Evolutionary conservation across 2,329 filamentous ascomycete species (phyloP), one percentile per base, ranked within the genome.

Genomic region (Hirsutella thompsonii): DNA sequence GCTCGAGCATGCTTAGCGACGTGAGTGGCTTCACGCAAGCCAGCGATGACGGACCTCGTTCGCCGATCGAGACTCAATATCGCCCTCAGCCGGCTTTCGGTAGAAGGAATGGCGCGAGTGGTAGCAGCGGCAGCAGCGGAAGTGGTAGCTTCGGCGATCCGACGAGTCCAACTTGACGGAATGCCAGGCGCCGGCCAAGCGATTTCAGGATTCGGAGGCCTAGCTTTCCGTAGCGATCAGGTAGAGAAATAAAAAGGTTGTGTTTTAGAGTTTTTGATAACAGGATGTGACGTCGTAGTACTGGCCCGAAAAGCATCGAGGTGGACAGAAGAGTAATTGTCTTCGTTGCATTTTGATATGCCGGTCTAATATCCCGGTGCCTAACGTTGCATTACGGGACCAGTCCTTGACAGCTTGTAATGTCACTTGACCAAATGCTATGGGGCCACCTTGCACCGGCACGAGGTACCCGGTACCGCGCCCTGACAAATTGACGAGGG

Each of bases 11-110:
- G 77, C 69, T 81, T 2, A 80, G 76, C 51, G 72, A 79, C 50
- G 63, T 81, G 3, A 79, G 75, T n/a, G 76, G 76, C 18, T 79
- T 81, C 50, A 81, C 77, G 8, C 74, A 80, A 58, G 75, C 70
- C 14, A 78, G 71, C 49, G 66, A 64, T 37, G 73, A 70, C 36
- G 72, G 72, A 19, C 44, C 52, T n/a, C 47, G 44, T 23, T 56
- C 55, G 13, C 49, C 52, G 13, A 33, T 33, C 18, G 23, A 37
- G 21, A 13, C 16, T 11, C 41, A 23, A 8, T 39, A 23, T 28
- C 38, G 39, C 16, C 43, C 41, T 21, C 46, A 37, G 26, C 40
- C 36, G 10, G 20, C 43, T 20, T 11, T 38, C 30, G 33, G 35
- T n/a, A 36, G 44, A 30, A 38, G 49, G 18, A 49, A 55, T 39